phyloP scores from a whole-genome alignment of 1,284 basidiomycete genomes.

The Rhodotorula mucilaginosa region DNA sequence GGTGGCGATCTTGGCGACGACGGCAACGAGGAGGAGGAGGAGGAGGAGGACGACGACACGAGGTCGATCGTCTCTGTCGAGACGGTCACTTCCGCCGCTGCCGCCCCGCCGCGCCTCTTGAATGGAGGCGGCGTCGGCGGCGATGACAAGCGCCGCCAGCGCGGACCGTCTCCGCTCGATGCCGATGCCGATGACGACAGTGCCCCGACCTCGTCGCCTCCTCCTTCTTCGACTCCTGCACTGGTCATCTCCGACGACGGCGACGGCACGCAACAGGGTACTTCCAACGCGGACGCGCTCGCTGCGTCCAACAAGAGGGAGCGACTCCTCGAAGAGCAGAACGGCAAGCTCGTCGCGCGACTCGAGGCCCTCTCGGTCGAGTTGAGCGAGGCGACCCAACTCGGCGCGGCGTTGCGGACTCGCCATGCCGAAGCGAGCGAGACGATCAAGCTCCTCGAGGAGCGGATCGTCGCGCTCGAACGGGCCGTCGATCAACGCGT shows the following conservation, averaged over 20 bases:
- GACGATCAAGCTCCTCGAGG: conserved; percentile 73
- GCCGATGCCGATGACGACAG: neutral
- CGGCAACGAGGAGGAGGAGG: conserved; percentile 36
- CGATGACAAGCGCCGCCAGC: conserved; percentile 48
- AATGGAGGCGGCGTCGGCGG: neutral
- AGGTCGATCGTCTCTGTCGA: conserved; percentile 40
- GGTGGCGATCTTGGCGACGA: conserved; percentile 44
- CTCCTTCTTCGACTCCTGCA: neutral
- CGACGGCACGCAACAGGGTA: no score
- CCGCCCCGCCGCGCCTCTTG: conserved; percentile 46
- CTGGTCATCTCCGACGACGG: conserved; percentile 28
- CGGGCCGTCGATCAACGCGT: conserved; percentile 49
- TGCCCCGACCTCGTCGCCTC: conserved; percentile 5
- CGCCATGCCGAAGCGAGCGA: conserved; percentile 76
- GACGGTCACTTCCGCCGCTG: conserved; percentile 8
- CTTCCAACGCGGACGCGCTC: no score
- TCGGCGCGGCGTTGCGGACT: conserved; percentile 69
- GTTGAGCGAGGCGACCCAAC: conserved; percentile 71
- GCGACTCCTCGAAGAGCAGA: conserved; percentile 52
- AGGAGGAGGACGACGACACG: conserved; percentile 50
- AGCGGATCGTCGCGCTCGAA: conserved; percentile 54
- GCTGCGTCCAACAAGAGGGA: conserved; percentile 38
- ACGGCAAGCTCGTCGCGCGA: conserved; percentile 67
- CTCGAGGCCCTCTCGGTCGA: conserved; percentile 69
- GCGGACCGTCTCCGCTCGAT: conserved; percentile 7